phyloP scores from a whole-genome alignment of 2,329 filamentous ascomycete genomes.

The Phialophora macrospora region DNA sequence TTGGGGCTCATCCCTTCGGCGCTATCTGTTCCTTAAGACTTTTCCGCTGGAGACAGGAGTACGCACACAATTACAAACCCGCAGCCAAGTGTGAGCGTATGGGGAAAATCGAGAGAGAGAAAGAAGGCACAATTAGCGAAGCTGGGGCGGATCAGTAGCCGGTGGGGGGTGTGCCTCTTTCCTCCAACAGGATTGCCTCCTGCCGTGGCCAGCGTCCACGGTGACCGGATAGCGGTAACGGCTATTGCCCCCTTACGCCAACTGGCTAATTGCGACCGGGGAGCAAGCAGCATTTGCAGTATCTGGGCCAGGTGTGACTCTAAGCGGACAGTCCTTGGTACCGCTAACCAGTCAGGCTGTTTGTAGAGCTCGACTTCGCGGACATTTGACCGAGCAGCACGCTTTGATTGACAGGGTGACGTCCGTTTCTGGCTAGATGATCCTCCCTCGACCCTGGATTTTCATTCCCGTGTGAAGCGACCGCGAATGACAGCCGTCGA shows the following conservation, averaged over 20 bases:
- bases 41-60: background rate
- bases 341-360: background rate
- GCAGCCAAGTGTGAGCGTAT: background rate
- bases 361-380: background rate
- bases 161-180: background rate
- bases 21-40: constrained; percentile 6
- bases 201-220: background rate
- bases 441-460: background rate
- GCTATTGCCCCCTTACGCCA: background rate
- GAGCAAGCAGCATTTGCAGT: background rate
- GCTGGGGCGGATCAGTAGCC: background rate
- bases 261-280: background rate
- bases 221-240: constrained; percentile 18
- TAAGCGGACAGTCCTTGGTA: background rate
- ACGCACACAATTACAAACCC: constrained; percentile 17
- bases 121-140: background rate
- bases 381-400: background rate
- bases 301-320: background rate
- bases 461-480: background rate
- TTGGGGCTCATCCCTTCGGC: constrained; percentile 7
- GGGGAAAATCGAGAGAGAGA: background rate
- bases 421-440: background rate
- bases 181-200: constrained; percentile 11
- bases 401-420: background rate
- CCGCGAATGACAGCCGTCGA: background rate